Conservation (phyloP, 768 basidiomycete species). For the Ramaria sp. region DNA sequence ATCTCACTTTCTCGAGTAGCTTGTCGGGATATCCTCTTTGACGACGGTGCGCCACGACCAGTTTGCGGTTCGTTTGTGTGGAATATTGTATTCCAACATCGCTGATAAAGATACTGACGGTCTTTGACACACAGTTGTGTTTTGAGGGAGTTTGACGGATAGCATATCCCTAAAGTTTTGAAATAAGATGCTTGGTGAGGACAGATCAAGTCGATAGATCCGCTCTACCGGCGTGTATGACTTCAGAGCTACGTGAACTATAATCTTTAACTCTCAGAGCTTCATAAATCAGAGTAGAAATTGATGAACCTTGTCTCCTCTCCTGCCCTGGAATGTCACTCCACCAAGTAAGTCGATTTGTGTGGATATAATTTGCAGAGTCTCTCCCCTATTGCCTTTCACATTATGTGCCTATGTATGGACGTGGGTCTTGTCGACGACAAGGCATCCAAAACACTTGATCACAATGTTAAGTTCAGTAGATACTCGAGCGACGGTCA, state of each 20-base stretch:
- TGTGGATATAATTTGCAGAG: constrained; percentile 54
- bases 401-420: too few species aligned
- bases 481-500: too few species aligned
- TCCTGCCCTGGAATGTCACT: constrained; percentile 56
- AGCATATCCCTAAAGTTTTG: constrained; percentile 60
- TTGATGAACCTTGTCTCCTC: constrained; percentile 67
- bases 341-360: constrained; percentile 72
- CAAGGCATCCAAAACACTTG: too few species aligned
- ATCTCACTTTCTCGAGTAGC: constrained; percentile 38
- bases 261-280: neutral
- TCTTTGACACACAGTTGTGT: constrained; percentile 81
- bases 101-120: constrained; percentile 70
- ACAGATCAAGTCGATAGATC: too few species aligned
- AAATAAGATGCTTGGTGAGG: neutral
- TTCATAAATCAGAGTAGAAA: neutral
- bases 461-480: too few species aligned
- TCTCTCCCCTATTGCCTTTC: constrained; percentile 69
- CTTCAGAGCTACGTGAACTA: constrained; percentile 92
- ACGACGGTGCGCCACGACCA: constrained; percentile 69
- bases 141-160: constrained; percentile 75
- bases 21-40: constrained; percentile 63
- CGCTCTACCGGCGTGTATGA: constrained; percentile 72
- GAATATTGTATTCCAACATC: constrained; percentile 56
- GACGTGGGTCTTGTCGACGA: too few species aligned
- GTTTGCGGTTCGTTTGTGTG: constrained; percentile 73